Evolutionary conservation across 768 basidiomycete genomes (phyloP).

Genomic region (Rickenella mellea): DNA sequence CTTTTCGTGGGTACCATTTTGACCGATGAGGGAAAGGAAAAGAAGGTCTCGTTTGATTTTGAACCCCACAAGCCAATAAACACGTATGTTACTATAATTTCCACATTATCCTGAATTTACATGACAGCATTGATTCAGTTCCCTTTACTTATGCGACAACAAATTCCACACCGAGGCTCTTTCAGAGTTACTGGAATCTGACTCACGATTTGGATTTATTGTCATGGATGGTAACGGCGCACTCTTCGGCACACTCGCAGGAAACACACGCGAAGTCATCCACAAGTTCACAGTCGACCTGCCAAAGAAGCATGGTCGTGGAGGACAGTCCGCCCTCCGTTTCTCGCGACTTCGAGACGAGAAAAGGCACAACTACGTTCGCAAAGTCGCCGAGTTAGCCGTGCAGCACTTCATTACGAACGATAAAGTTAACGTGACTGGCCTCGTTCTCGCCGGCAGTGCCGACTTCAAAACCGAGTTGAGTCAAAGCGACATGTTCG

Average conservation of each 20-base stretch:
- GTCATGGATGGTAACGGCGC: slow-evolving; percentile 99
- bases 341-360: slow-evolving; percentile 99
- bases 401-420: slow-evolving; percentile 97
- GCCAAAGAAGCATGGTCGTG: slow-evolving; percentile 99
- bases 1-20: slow-evolving; percentile 97
- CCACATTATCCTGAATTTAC: background rate
- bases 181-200: slow-evolving; percentile 92
- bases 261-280: slow-evolving; percentile 93
- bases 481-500: slow-evolving; percentile 93
- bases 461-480: slow-evolving; percentile 99
- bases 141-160: slow-evolving; percentile 98
- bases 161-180: slow-evolving; percentile 99
- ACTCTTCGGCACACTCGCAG: slow-evolving; percentile 90
- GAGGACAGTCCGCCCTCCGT: slow-evolving; percentile 99
- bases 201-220: slow-evolving; percentile 97
- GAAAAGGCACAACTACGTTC: slow-evolving; percentile 98
- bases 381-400: slow-evolving; percentile 94
- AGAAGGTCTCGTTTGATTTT: slow-evolving; percentile 98
- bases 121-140: slow-evolving; percentile 35
- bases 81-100: slow-evolving; percentile 44
- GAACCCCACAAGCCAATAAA: slow-evolving; percentile 99
- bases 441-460: slow-evolving; percentile 90
- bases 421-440: slow-evolving; percentile 97
- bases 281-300: slow-evolving; percentile 99
- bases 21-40: slow-evolving; percentile 98